Conservation (phyloP, 352 stramenopile genomes). For the Globisporangium rhizosaccharum region DNA sequence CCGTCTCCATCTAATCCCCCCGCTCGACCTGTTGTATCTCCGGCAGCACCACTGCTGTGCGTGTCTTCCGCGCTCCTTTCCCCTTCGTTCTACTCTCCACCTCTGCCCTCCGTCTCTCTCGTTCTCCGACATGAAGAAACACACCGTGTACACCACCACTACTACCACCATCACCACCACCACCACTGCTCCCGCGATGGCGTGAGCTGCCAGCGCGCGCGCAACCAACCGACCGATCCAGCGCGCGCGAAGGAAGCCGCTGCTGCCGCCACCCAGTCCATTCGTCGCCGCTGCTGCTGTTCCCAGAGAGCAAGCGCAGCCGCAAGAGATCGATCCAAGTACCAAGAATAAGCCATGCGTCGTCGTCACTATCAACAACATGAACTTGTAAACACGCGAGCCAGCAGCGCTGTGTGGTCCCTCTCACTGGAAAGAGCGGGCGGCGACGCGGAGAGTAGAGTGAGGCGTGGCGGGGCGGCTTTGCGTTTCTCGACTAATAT, state of each 20-base stretch:
- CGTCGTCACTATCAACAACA: conserved; percentile 1
- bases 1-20: conserved; percentile 67
- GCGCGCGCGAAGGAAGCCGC: conserved; percentile 10
- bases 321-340: not conserved
- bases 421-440: conserved; percentile 19
- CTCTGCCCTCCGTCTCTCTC: not conserved
- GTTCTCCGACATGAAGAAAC: conserved; percentile 4
- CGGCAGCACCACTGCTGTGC: not conserved
- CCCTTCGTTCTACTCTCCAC: too few relatives aligned
- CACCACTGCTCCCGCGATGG: too few relatives aligned
- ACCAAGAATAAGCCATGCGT: conserved; percentile 4
- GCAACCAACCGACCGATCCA: conserved; percentile 3
- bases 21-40: not conserved
- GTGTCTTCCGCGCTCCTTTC: conserved; percentile 5
- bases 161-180: not conserved
- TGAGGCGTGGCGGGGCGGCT: too few relatives aligned
- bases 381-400: conserved; percentile 6
- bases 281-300: not conserved
- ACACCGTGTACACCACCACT: conserved; percentile 1
- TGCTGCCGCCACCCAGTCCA: not conserved
- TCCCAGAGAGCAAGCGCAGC: not conserved
- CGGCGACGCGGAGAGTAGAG: conserved; percentile 4
- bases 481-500: too few relatives aligned
- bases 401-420: conserved; percentile 11
- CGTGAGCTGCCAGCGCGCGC: not conserved